Percentiles rank a stretch among this genome's conserved stretches.
phyloP scores from a whole-genome alignment of 1,284 basidiomycete species.

The Paramarasmius palmivorus region DNA sequence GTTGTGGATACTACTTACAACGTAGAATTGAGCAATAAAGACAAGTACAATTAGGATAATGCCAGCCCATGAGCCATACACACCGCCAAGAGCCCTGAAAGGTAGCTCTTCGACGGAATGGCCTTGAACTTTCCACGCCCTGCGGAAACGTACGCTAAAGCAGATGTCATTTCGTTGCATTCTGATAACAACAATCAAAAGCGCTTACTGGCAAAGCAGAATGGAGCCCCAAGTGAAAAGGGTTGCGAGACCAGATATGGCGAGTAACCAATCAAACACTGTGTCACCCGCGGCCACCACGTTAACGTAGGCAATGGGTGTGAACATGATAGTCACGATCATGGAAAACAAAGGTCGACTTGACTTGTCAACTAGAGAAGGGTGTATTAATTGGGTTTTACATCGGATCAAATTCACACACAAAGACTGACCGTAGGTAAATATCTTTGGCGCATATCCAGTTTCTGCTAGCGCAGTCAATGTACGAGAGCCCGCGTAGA shows the following conservation, averaged over 20 bases:
- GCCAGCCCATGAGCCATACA: constrained; percentile 44
- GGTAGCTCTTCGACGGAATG: constrained; percentile 45
- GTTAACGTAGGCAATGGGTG: constrained; percentile 41
- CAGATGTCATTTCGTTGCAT: background rate
- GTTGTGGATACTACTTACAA: constrained; percentile 20
- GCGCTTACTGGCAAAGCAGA: constrained; percentile 43
- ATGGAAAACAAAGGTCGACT: constrained; percentile 40
- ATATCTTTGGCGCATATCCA: constrained; percentile 67
- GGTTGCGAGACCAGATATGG: constrained; percentile 43
- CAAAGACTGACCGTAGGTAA: constrained; percentile 33
- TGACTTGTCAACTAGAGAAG: constrained; percentile 45
- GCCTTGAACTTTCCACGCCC: constrained; percentile 41
- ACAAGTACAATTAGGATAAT: constrained; percentile 38
- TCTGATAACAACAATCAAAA: background rate
- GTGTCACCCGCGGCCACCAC: constrained; percentile 29
- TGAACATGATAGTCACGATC: constrained; percentile 34
- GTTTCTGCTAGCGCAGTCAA: constrained; percentile 69
- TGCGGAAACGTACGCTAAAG: constrained; percentile 41
- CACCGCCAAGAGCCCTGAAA: constrained; percentile 40
- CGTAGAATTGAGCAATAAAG: constrained; percentile 45
- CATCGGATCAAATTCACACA: no score
- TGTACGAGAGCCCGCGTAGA: constrained; percentile 68
- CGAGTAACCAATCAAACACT: constrained; percentile 43
- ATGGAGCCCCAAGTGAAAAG: constrained; percentile 45
- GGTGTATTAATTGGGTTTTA: no score